phyloP scores from a whole-genome alignment of 441 rosid species.

The Erysimum pusillum region DNA sequence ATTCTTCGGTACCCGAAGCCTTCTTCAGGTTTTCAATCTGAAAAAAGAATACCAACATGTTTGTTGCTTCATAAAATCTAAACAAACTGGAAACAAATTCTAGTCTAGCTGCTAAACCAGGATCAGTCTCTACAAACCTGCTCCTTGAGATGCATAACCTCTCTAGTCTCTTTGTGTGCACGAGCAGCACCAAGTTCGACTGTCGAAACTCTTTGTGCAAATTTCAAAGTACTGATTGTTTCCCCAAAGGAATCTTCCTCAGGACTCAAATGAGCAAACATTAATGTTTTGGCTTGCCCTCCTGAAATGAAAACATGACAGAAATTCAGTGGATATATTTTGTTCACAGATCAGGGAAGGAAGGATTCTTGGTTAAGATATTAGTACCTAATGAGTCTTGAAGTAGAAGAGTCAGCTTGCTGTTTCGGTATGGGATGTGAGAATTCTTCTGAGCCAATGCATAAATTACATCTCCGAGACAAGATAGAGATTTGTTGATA shows the following conservation, averaged over 20 bases:
- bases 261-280: slow-evolving; percentile 96
- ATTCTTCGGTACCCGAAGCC: slow-evolving; percentile 74
- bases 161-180: slow-evolving; percentile 80
- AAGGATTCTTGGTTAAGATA: slow-evolving; percentile 8
- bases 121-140: slow-evolving; percentile 53
- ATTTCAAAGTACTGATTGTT: slow-evolving; percentile 88
- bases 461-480: slow-evolving; percentile 92
- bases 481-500: slow-evolving; percentile 91
- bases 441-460: slow-evolving; percentile 88
- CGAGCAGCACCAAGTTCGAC: slow-evolving; percentile 92
- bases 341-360: slow-evolving; percentile 9
- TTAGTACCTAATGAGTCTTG: slow-evolving; percentile 89
- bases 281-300: slow-evolving; percentile 88
- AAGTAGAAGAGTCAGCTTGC: slow-evolving; percentile 94
- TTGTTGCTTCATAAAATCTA: slow-evolving; percentile 14
- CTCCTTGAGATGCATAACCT: slow-evolving; percentile 84
- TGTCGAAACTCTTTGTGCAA: slow-evolving; percentile 85
- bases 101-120: neutral
- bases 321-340: neutral
- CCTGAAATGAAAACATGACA: slow-evolving; percentile 57
- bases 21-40: slow-evolving; percentile 88
- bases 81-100: neutral
- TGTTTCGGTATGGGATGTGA: slow-evolving; percentile 93
- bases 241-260: slow-evolving; percentile 84
- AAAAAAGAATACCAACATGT: slow-evolving; percentile 40